Conservation (phyloP, 495 filamentous ascomycete species). For the Penicillium roqueforti region DNA sequence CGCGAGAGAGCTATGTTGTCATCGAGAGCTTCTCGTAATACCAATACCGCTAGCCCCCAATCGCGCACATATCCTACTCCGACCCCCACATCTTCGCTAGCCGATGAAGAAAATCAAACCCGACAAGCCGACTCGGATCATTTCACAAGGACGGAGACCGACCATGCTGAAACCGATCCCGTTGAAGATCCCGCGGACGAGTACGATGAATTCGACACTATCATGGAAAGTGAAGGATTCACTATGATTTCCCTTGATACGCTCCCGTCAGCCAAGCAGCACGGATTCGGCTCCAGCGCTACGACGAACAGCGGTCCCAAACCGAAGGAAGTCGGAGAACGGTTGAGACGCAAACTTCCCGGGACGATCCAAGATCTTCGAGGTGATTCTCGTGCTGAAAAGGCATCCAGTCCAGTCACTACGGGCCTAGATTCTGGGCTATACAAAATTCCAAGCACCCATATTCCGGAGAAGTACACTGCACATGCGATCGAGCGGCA, state of each 20-base stretch:
- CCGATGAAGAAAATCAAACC: constrained; percentile 33
- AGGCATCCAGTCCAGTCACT: constrained; percentile 14
- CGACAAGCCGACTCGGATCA: constrained; percentile 1
- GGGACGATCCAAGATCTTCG: constrained; percentile 20
- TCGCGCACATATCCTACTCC: constrained; percentile 41
- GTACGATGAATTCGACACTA: constrained; percentile 53
- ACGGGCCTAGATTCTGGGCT: background rate
- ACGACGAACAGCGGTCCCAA: constrained; percentile 25
- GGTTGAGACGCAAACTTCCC: constrained; percentile 30
- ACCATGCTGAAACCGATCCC: constrained; percentile 5
- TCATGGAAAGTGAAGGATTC: constrained; percentile 58
- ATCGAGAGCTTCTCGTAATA: constrained; percentile 33
- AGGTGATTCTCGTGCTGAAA: constrained; percentile 14
- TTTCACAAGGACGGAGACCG: background rate
- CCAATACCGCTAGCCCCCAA: constrained; percentile 30
- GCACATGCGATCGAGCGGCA: background rate
- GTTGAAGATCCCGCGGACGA: constrained; percentile 41
- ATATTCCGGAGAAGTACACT: background rate
- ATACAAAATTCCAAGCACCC: background rate
- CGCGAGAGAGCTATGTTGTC: constrained; percentile 26
- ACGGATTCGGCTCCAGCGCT: constrained; percentile 26
- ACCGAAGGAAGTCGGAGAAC: constrained; percentile 30
- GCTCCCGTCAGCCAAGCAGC: constrained; percentile 44
- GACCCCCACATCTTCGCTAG: constrained; percentile 38
- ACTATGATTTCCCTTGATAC: constrained; percentile 57